Conservation (phyloP, 768 basidiomycete species). For the Lentinula guzmanii region DNA sequence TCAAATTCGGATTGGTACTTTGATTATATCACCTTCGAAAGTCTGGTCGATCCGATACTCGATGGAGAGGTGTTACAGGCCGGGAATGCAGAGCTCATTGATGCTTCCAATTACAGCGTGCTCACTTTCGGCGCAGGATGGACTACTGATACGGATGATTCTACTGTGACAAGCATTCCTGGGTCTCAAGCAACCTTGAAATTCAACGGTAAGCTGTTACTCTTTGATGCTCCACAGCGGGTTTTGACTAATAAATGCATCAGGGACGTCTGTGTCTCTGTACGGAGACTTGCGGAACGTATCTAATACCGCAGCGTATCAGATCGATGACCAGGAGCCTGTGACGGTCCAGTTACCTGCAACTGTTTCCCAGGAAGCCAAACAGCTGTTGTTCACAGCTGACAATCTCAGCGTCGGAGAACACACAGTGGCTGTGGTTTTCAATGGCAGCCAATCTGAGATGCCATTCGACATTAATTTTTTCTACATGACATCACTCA, state of each 20-base stretch:
- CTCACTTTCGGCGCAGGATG: slow-evolving; percentile 1
- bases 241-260: neutral
- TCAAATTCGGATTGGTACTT: neutral
- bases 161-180: neutral
- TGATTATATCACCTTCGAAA: slow-evolving; percentile 2
- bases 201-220: neutral
- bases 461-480: slow-evolving; percentile 1
- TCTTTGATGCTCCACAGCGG: neutral
- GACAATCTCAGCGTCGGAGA: neutral
- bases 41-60: neutral
- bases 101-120: neutral
- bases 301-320: neutral
- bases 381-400: neutral
- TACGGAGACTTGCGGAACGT: neutral
- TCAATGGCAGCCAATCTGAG: neutral
- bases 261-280: neutral
- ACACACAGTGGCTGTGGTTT: neutral
- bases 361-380: neutral
- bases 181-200: neutral
- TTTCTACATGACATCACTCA: neutral
- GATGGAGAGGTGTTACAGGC: slow-evolving; percentile 3
- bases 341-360: neutral
- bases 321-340: neutral
- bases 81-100: neutral
- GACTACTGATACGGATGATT: neutral